A percentile compares a stretch with the other conserved stretches of the same genome.
Conservation (phyloP, 208 protist genomes). For the Acanthamoeba castellanii region DNA sequence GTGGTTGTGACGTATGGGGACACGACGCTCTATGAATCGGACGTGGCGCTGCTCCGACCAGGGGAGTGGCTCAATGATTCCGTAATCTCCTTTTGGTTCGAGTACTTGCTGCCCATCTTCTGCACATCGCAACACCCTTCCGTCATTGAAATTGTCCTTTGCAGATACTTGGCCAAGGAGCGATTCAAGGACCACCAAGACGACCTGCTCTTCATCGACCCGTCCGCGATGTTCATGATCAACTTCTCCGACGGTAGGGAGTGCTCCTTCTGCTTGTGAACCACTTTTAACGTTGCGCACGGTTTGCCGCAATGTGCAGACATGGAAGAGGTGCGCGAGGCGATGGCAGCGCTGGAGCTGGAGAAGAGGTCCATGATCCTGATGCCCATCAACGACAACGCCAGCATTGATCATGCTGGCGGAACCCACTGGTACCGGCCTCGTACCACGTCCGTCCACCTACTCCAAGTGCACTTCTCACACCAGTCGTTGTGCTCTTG, state of each 20-base stretch:
- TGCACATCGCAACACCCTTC: neutral
- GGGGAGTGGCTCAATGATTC: constrained; percentile 41
- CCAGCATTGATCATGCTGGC: neutral
- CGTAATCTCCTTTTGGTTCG: constrained; percentile 45
- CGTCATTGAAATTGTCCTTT: neutral
- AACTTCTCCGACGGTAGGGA: neutral
- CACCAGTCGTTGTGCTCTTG: neutral
- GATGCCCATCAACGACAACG: constrained; percentile 52
- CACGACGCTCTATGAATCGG: constrained; percentile 26
- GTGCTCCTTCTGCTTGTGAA: neutral
- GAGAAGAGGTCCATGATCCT: neutral
- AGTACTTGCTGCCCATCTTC: neutral
- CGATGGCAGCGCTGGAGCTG: constrained; percentile 33
- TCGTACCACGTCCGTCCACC: neutral
- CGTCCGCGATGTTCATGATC: constrained; percentile 47
- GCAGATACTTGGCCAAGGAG: constrained; percentile 15
- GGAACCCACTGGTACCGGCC: constrained; percentile 22
- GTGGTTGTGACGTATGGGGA: constrained; percentile 28
- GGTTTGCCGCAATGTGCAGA: neutral
- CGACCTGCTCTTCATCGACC: constrained; percentile 1
- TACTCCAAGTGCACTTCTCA: neutral
- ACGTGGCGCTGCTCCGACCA: neutral
- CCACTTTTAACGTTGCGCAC: neutral
- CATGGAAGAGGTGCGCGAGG: neutral
- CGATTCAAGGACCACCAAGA: constrained; percentile 19